A percentile compares a stretch with the other conserved stretches of the same genome.
Conservation (phyloP, 2,329 filamentous ascomycete genomes). For the Juglanconis oblonga region DNA sequence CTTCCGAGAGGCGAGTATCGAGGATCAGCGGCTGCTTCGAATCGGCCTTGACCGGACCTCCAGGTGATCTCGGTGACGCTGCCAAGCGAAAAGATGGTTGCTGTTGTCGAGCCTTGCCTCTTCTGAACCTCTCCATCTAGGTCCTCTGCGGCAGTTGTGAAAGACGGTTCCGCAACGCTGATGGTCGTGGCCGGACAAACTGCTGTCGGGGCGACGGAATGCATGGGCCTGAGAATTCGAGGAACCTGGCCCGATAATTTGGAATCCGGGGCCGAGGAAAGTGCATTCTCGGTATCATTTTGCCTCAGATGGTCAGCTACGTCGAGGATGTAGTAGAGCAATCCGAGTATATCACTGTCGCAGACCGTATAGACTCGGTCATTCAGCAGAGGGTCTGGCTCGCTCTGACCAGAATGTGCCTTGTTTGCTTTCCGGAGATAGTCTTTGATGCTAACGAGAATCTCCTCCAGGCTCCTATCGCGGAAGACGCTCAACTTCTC, state of each 20-base stretch:
- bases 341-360: background rate
- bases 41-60: background rate
- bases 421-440: conserved; percentile 1
- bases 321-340: conserved; percentile 1
- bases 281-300: background rate
- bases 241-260: background rate
- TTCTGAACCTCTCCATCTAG: background rate
- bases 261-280: background rate
- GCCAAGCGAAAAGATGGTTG: conserved; percentile 5
- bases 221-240: background rate
- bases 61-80: conserved; percentile 13
- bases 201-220: background rate
- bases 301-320: background rate
- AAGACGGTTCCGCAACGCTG: background rate
- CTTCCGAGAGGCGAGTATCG: background rate
- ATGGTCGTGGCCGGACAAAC: conserved; percentile 9
- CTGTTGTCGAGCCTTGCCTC: background rate
- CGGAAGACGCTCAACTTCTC: background rate
- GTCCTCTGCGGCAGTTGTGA: background rate
- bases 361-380: conserved; percentile 2
- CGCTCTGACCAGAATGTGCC: background rate
- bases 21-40: background rate
- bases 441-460: conserved; percentile 1
- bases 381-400: background rate
- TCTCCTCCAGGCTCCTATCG: background rate